Evolutionary conservation across 1,139 yeast species (phyloP).

Genomic region (Debaryomycetaceae sp.): DNA sequence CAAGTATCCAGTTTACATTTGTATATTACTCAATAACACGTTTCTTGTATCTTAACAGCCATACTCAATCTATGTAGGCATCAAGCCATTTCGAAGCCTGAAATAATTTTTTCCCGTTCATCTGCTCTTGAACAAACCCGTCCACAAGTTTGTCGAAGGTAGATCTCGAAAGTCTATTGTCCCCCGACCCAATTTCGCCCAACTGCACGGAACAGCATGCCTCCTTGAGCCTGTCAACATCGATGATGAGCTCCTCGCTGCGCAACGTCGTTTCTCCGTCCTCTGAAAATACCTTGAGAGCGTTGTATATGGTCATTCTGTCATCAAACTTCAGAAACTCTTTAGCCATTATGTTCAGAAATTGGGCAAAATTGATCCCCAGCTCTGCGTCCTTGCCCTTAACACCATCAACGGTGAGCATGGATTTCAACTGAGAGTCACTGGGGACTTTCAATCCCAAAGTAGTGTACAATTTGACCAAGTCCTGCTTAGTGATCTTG

Average conservation of each 20-base stretch:
- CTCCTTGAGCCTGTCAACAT: constrained; percentile 48
- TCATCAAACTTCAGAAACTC: constrained; percentile 59
- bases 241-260: constrained; percentile 34
- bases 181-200: constrained; percentile 43
- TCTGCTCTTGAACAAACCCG: constrained; percentile 56
- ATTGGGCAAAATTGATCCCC: constrained; percentile 68
- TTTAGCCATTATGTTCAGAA: constrained; percentile 63
- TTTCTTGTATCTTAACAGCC: background rate
- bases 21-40: background rate
- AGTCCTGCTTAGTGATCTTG: constrained; percentile 54
- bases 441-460: constrained; percentile 42
- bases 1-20: background rate
- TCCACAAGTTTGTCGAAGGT: constrained; percentile 52
- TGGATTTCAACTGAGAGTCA: constrained; percentile 40
- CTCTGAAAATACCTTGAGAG: constrained; percentile 58
- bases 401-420: constrained; percentile 40
- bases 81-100: constrained; percentile 60
- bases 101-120: constrained; percentile 55
- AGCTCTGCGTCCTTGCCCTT: constrained; percentile 12
- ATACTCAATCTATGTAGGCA: constrained; percentile 39
- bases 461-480: constrained; percentile 53
- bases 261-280: constrained; percentile 23
- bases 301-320: constrained; percentile 55
- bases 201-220: constrained; percentile 46
- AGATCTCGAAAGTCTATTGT: constrained; percentile 48